phyloP scores from a whole-genome alignment of 2,329 filamentous ascomycete genomes.

The Fusarium irregulare region DNA sequence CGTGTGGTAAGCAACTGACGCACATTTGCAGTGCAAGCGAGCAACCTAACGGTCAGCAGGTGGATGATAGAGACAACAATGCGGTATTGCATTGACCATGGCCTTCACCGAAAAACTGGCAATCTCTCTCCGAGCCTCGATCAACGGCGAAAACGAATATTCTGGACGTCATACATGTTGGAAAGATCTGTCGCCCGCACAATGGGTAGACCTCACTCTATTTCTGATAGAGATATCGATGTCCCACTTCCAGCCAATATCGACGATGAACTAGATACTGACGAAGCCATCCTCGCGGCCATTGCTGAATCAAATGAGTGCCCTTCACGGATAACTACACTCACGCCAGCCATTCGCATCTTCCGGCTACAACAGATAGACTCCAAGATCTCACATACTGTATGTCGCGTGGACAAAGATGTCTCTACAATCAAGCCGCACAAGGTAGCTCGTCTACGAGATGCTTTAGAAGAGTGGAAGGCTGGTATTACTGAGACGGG shows the following conservation, averaged over 20 bases:
- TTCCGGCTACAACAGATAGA: conserved; percentile 6
- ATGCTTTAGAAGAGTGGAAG: neutral
- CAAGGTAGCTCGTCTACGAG: neutral
- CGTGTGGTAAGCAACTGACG: neutral
- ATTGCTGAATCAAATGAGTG: neutral
- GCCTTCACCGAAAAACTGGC: neutral
- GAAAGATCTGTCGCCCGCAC: neutral
- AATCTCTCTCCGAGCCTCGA: neutral
- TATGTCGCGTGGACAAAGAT: neutral
- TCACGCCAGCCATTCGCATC: conserved; percentile 1
- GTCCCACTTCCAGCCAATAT: neutral
- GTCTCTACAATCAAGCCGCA: neutral
- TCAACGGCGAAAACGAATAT: neutral
- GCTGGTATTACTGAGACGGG: neutral
- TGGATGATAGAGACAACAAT: conserved; percentile 10
- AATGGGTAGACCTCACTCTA: conserved; percentile 10
- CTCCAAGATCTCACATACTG: neutral
- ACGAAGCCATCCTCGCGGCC: neutral
- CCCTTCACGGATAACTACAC: neutral
- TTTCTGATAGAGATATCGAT: conserved; percentile 7
- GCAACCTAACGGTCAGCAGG: neutral
- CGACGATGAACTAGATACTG: neutral
- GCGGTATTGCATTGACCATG: neutral
- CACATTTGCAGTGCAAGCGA: accelerated
- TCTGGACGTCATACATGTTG: conserved; percentile 10